Conservation (phyloP, 257 asterid species). For the Rubia yunnanensis region DNA sequence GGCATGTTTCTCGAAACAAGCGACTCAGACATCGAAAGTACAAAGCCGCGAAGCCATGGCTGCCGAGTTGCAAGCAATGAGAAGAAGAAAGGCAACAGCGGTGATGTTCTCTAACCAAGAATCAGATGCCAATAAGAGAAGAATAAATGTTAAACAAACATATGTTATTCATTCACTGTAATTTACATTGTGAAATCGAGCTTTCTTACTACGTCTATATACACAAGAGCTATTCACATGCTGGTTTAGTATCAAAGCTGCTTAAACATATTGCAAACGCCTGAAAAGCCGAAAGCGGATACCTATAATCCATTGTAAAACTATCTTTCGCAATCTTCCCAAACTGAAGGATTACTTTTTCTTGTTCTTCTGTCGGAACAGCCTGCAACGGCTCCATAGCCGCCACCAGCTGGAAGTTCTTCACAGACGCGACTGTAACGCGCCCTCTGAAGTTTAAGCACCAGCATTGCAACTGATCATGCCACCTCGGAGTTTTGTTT, state of each 20-base stretch:
- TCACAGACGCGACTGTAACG: constrained; percentile 67
- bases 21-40: constrained; percentile 56
- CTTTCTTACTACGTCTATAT: constrained; percentile 8
- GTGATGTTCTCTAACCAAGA: constrained; percentile 23
- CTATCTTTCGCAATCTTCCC: constrained; percentile 66
- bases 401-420: constrained; percentile 68
- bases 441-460: constrained; percentile 65
- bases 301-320: constrained; percentile 64
- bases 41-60: constrained; percentile 69
- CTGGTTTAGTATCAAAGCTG: constrained; percentile 65
- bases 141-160: neutral
- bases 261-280: constrained; percentile 65
- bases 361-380: constrained; percentile 37
- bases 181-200: neutral
- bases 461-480: constrained; percentile 69
- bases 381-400: constrained; percentile 25
- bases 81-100: constrained; percentile 19
- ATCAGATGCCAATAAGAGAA: too few relatives aligned
- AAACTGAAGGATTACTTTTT: constrained; percentile 52
- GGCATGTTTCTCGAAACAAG: constrained; percentile 67
- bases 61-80: constrained; percentile 48
- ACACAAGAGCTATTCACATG: constrained; percentile 36
- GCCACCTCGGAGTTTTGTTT: constrained; percentile 66
- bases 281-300: constrained; percentile 67
- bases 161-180: neutral